phyloP scores from a whole-genome alignment of 1,284 basidiomycete species.

The Pascua sp. region DNA sequence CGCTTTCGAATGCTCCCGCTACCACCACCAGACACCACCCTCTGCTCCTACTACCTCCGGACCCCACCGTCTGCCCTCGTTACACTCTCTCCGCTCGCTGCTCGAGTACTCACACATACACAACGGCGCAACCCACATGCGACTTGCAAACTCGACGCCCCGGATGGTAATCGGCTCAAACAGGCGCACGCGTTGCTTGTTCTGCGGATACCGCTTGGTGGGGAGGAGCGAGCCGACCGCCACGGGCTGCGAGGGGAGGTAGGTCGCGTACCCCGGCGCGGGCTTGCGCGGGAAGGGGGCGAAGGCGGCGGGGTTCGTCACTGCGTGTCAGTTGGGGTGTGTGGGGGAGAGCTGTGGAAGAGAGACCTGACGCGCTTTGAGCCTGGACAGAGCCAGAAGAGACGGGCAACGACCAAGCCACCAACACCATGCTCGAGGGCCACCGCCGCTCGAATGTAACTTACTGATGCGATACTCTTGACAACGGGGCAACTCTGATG shows the following conservation, averaged over 20 bases:
- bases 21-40: neutral
- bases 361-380: too few species aligned
- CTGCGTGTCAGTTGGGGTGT: neutral
- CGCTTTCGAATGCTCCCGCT: too few species aligned
- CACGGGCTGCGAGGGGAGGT: conserved; percentile 59
- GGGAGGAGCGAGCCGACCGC: conserved; percentile 55
- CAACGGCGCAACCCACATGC: conserved; percentile 59
- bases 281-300: conserved; percentile 10
- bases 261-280: conserved; percentile 10
- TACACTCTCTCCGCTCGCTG: neutral
- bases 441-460: too few species aligned
- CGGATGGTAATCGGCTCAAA: conserved; percentile 67
- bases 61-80: neutral
- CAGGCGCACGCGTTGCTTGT: conserved; percentile 54
- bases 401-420: too few species aligned
- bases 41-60: neutral
- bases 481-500: too few species aligned
- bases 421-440: too few species aligned
- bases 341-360: too few species aligned
- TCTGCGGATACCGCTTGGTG: conserved; percentile 14
- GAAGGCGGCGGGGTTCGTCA: conserved; percentile 1
- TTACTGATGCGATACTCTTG: too few species aligned
- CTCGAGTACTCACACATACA: conserved; percentile 54
- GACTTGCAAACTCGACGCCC: conserved; percentile 65
- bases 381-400: too few species aligned